phyloP scores from a whole-genome alignment of 2,329 filamentous ascomycete genomes.

The Phoma sp. region DNA sequence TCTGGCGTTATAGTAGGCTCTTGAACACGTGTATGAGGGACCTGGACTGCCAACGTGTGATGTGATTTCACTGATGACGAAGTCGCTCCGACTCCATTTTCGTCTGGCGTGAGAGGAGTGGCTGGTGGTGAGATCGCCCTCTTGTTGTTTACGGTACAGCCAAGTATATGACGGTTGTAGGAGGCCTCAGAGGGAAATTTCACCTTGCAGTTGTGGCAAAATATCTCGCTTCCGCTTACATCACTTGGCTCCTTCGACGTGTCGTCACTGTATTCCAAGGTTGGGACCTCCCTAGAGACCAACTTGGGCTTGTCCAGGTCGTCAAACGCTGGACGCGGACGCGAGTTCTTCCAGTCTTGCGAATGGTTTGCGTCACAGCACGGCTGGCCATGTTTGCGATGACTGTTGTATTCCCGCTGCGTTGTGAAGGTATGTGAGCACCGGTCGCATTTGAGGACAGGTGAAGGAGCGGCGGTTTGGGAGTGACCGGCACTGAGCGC shows the following conservation, averaged over 20 bases:
- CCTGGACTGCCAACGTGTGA: neutral
- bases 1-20: neutral
- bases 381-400: slow-evolving; percentile 19
- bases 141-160: slow-evolving; percentile 17
- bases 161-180: slow-evolving; percentile 30
- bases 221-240: slow-evolving; percentile 6
- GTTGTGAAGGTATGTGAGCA: slow-evolving; percentile 20
- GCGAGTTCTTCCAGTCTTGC: slow-evolving; percentile 6
- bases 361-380: slow-evolving; percentile 23
- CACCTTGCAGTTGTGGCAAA: slow-evolving; percentile 30
- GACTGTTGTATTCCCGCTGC: slow-evolving; percentile 11
- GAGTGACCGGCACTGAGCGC: neutral
- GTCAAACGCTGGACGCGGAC: slow-evolving; percentile 5
- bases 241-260: slow-evolving; percentile 15
- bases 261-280: slow-evolving; percentile 7
- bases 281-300: neutral
- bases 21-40: neutral
- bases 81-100: neutral
- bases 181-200: slow-evolving; percentile 21
- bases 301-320: slow-evolving; percentile 21
- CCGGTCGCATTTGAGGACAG: slow-evolving; percentile 13
- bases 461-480: neutral
- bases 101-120: neutral
- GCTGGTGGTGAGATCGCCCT: neutral
- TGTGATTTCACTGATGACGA: neutral